Conservation (phyloP, 768 basidiomycete genomes). For the Suillus ampliporus region DNA sequence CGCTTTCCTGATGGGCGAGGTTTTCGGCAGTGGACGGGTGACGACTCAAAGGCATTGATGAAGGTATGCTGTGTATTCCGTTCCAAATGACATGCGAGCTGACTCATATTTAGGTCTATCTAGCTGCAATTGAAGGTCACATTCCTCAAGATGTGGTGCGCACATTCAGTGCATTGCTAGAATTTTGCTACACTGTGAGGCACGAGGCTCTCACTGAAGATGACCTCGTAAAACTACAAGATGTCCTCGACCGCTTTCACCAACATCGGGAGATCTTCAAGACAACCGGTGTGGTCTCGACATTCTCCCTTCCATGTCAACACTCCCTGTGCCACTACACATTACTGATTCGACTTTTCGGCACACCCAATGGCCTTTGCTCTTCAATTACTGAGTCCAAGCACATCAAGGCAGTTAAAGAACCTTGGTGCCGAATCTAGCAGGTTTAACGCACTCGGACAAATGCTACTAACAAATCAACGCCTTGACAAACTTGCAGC, state of each 20-base stretch:
- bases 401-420: conserved; percentile 21
- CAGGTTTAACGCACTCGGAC: too few species aligned
- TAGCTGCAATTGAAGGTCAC: conserved; percentile 36
- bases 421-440: too few species aligned
- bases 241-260: too few species aligned
- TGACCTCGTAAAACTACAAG: too few species aligned
- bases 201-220: neutral
- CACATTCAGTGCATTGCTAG: conserved; percentile 24
- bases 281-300: too few species aligned
- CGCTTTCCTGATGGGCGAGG: conserved; percentile 22
- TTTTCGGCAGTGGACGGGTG: conserved; percentile 27
- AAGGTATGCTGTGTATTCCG: conserved; percentile 18
- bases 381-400: conserved; percentile 22
- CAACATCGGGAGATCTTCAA: too few species aligned
- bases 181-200: conserved; percentile 29
- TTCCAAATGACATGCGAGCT: neutral
- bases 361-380: conserved; percentile 29
- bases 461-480: too few species aligned
- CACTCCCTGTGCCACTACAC: conserved; percentile 26
- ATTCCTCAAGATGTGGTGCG: conserved; percentile 29
- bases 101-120: conserved; percentile 31
- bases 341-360: conserved; percentile 15
- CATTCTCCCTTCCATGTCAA: conserved; percentile 12
- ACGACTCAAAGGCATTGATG: conserved; percentile 30
- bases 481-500: too few species aligned